Evolutionary conservation across 1,139 yeast genomes (phyloP).

Genomic region (Kurtzmaniella natalensis): DNA sequence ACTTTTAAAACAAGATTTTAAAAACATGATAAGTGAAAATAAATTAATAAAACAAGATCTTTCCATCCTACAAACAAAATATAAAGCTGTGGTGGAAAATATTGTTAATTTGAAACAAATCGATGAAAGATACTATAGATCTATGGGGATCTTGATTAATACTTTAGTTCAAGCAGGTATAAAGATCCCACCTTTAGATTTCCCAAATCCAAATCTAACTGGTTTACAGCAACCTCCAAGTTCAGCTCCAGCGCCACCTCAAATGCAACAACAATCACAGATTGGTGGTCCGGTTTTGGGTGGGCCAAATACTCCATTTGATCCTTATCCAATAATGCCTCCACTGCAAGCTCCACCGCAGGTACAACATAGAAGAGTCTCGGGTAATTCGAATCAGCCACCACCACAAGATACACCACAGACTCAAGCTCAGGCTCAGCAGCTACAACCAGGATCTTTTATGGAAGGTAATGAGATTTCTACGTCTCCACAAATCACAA

Average conservation of each 20-base stretch:
- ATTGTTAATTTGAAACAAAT: constrained; percentile 51
- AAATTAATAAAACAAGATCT: constrained; percentile 39
- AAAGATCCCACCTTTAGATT: constrained; percentile 59
- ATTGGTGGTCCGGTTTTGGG: no score
- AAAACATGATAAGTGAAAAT: constrained; percentile 39
- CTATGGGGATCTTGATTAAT: constrained; percentile 46
- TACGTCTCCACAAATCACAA: constrained; percentile 1
- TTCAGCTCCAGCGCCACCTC: neutral
- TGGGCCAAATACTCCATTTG: constrained; percentile 2
- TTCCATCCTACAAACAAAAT: constrained; percentile 47
- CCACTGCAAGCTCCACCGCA: constrained; percentile 3
- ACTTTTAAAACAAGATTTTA: constrained; percentile 40
- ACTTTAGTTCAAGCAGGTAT: constrained; percentile 56
- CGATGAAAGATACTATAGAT: constrained; percentile 52
- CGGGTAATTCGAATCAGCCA: constrained; percentile 6
- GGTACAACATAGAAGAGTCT: constrained; percentile 1
- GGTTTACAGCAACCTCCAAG: constrained; percentile 17
- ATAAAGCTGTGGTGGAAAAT: constrained; percentile 61
- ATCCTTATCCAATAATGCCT: constrained; percentile 6
- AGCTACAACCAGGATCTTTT: constrained; percentile 2
- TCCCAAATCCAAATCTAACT: constrained; percentile 39
- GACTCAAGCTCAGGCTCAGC: neutral
- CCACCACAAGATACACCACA: constrained; percentile 4
- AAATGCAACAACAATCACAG: neutral
- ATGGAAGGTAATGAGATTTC: neutral